A percentile compares a stretch with the other conserved stretches of the same genome.
phyloP scores from a whole-genome alignment of 495 filamentous ascomycete genomes.

The Trichoderma erinaceum region DNA sequence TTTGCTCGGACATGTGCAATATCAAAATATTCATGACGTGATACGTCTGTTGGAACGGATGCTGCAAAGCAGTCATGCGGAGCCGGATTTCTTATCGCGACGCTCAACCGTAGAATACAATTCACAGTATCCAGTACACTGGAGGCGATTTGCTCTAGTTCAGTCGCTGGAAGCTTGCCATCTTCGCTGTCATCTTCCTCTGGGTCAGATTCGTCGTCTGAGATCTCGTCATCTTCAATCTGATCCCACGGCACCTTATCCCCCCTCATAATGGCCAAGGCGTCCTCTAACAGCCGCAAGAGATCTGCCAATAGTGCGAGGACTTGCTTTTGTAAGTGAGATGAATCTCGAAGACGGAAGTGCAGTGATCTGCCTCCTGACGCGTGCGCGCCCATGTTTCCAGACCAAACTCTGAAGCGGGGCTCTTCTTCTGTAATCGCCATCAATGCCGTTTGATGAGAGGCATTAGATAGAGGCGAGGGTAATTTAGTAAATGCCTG shows the following conservation, averaged over 20 bases:
- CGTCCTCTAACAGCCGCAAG: slow-evolving; percentile 16
- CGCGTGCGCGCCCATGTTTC: slow-evolving; percentile 41
- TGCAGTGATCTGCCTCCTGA: slow-evolving; percentile 38
- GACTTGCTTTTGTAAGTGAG: slow-evolving; percentile 34
- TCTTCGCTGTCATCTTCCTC: slow-evolving; percentile 9
- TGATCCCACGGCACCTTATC: neutral
- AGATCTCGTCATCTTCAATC: neutral
- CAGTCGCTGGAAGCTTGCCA: slow-evolving; percentile 16
- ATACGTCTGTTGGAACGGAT: slow-evolving; percentile 19
- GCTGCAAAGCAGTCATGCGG: neutral
- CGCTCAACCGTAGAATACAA: neutral
- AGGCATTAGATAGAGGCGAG: neutral
- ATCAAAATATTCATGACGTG: slow-evolving; percentile 19
- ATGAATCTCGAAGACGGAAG: slow-evolving; percentile 40
- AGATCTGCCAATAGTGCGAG: slow-evolving; percentile 30
- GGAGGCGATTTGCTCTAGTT: slow-evolving; percentile 15
- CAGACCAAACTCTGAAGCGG: neutral
- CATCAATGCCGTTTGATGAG: neutral
- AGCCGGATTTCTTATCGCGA: neutral
- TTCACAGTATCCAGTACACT: neutral
- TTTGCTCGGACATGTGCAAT: slow-evolving; percentile 17
- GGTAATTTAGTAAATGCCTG: neutral
- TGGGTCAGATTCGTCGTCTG: neutral
- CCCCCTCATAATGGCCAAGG: neutral
- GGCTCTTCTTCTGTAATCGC: neutral